Percentiles rank a stretch among this genome's conserved stretches.
These are phyloP conservation scores for Russula vinacea DNA, from an alignment of 768 basidiomycete genomes.

Conservation along the genomic window DNA sequence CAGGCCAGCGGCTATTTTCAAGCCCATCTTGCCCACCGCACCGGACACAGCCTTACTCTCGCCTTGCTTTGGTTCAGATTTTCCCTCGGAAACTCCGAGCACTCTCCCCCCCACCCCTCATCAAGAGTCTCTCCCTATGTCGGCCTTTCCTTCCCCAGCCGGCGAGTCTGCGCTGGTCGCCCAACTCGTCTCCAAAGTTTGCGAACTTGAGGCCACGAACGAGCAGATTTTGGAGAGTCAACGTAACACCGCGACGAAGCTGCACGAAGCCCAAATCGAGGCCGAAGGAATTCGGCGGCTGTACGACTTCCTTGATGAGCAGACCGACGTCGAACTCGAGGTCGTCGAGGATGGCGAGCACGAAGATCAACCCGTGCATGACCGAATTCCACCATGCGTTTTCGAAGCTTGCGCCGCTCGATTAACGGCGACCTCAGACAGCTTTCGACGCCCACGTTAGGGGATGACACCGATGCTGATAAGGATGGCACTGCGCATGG, in stretches of 20 bases:
- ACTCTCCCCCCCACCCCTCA: conserved; percentile 29
- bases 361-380: conserved; percentile 37
- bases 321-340: conserved; percentile 49
- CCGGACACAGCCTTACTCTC: conserved; percentile 1
- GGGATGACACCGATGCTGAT: conserved; percentile 29
- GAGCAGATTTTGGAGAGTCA: conserved; percentile 63
- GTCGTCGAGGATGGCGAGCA: conserved; percentile 38
- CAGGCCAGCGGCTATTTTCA: background rate
- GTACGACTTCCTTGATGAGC: conserved; percentile 65
- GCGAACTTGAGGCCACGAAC: conserved; percentile 75
- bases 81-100: background rate
- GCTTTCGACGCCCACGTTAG: conserved; percentile 26
- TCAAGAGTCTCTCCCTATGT: conserved; percentile 5
- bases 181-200: conserved; percentile 69
- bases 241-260: conserved; percentile 53
- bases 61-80: background rate
- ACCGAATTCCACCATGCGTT: conserved; percentile 43
- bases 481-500: conserved; percentile 36
- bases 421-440: conserved; percentile 40
- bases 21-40: conserved; percentile 8
- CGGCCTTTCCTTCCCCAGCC: conserved; percentile 6
- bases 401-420: conserved; percentile 47
- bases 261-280: conserved; percentile 69
- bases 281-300: conserved; percentile 65
- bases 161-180: conserved; percentile 53